phyloP scores from a whole-genome alignment of 2,329 filamentous ascomycete species.

The Cladosporium sp. region DNA sequence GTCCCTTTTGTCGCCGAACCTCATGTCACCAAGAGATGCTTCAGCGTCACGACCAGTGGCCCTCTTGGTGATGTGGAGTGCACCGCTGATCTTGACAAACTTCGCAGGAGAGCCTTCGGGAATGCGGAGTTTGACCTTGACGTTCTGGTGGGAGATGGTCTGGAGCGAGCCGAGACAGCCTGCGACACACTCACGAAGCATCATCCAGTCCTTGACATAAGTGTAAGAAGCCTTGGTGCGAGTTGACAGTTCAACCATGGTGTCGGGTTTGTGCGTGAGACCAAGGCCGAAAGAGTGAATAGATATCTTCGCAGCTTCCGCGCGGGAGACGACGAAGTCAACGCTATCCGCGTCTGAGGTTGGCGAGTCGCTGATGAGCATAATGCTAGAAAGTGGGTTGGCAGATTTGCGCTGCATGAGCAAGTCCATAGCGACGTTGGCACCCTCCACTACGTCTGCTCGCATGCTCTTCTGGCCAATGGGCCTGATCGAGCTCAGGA shows the following conservation, averaged over 20 bases:
- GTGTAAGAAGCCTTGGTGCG: conserved; percentile 95
- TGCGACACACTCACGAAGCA: conserved; percentile 92
- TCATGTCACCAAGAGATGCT: conserved; percentile 82
- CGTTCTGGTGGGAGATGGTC: conserved; percentile 95
- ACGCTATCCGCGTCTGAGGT: conserved; percentile 92
- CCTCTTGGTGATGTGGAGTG: conserved; percentile 91
- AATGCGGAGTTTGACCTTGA: conserved; percentile 87
- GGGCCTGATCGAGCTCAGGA: conserved; percentile 81
- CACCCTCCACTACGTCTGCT: conserved; percentile 93
- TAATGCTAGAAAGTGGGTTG: conserved; percentile 90
- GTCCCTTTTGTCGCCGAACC: conserved; percentile 93
- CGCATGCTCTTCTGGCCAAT: conserved; percentile 95
- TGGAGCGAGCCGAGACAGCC: conserved; percentile 90
- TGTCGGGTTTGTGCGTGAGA: conserved; percentile 96
- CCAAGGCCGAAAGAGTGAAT: conserved; percentile 96
- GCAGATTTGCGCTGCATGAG: conserved; percentile 96
- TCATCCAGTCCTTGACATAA: conserved; percentile 99
- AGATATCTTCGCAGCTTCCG: conserved; percentile 95
- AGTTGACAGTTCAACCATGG: conserved; percentile 95
- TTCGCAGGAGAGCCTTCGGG: conserved; percentile 96
- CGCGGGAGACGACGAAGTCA: conserved; percentile 93
- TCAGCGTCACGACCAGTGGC: conserved; percentile 93
- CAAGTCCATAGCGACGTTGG: conserved; percentile 96
- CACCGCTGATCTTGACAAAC: conserved; percentile 97
- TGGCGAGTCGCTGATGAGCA: conserved; percentile 95